A percentile compares a stretch with the other conserved stretches of the same genome.
phyloP scores from a whole-genome alignment of 371 early-diverging fungal genomes.

The Parasitella parasitica region DNA sequence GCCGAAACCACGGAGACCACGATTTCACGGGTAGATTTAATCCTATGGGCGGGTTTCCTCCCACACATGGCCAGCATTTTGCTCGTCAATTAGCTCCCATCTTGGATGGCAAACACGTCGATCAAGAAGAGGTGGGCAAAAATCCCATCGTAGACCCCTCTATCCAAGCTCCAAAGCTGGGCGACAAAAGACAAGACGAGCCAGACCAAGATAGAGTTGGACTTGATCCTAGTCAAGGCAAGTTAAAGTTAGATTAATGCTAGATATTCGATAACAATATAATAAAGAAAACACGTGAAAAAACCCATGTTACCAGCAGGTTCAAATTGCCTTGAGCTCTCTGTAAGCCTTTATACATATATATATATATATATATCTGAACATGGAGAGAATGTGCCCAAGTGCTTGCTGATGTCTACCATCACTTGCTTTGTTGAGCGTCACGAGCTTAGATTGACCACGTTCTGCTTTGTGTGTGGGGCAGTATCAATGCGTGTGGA shows the following conservation, averaged over 20 bases:
- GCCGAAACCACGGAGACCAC: slow-evolving; percentile 8
- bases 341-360: no score
- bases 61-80: background rate
- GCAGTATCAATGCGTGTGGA: no score
- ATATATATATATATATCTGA: no score
- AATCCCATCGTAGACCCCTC: background rate
- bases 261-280: background rate
- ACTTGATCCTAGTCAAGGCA: slow-evolving; percentile 15
- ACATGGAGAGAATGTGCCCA: slow-evolving; percentile 1
- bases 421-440: background rate
- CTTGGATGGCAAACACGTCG: slow-evolving; percentile 14
- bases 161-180: background rate
- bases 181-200: slow-evolving; percentile 13
- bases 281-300: background rate
- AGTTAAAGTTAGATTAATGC: slow-evolving; percentile 11
- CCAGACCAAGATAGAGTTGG: slow-evolving; percentile 8
- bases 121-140: background rate
- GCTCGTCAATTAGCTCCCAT: slow-evolving; percentile 21
- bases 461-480: background rate
- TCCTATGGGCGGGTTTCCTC: slow-evolving; percentile 5
- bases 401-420: background rate
- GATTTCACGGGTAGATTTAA: slow-evolving; percentile 2
- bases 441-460: background rate
- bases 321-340: slow-evolving; percentile 3
- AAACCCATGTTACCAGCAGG: background rate